phyloP scores from a whole-genome alignment of 768 basidiomycete species.

The Lanmaoa pseudosensibilis region DNA sequence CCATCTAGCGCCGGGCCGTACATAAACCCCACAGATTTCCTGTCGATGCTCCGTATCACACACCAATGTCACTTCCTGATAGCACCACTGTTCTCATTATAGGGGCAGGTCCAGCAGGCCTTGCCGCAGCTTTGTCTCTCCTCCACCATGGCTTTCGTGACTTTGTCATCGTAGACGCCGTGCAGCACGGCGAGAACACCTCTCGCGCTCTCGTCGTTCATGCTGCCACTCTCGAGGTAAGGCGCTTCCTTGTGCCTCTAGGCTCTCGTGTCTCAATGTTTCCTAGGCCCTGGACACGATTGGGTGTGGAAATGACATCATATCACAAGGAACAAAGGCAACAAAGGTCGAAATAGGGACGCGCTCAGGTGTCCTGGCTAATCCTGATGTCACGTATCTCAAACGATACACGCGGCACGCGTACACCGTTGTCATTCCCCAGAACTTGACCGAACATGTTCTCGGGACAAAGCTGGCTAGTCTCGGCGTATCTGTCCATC shows the following conservation, averaged over 20 bases:
- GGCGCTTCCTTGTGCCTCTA: neutral
- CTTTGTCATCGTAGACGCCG: slow-evolving; percentile 46
- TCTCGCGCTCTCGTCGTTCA: slow-evolving; percentile 52
- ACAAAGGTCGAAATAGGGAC: slow-evolving; percentile 30
- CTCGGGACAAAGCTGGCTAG: slow-evolving; percentile 37
- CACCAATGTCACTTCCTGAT: slow-evolving; percentile 32
- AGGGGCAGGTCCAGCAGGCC: slow-evolving; percentile 52
- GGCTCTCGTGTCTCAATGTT: neutral
- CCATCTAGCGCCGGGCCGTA: neutral
- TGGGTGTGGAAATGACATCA: slow-evolving; percentile 40
- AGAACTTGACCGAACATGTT: slow-evolving; percentile 45
- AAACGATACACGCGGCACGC: slow-evolving; percentile 45
- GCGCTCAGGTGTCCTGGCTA: slow-evolving; percentile 29
- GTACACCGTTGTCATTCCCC: slow-evolving; percentile 44
- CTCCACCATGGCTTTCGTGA: slow-evolving; percentile 41
- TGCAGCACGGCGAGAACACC: slow-evolving; percentile 34
- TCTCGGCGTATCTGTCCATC: slow-evolving; percentile 34
- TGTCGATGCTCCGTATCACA: neutral
- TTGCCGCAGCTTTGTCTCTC: slow-evolving; percentile 49
- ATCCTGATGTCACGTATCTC: slow-evolving; percentile 37
- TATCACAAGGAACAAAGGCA: slow-evolving; percentile 39
- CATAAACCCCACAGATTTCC: neutral
- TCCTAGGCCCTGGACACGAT: slow-evolving; percentile 41
- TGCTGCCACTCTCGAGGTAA: slow-evolving; percentile 56
- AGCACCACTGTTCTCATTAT: slow-evolving; percentile 48